phyloP scores from a whole-genome alignment of 2,329 filamentous ascomycete genomes.

The Trichoderma aggressivum region DNA sequence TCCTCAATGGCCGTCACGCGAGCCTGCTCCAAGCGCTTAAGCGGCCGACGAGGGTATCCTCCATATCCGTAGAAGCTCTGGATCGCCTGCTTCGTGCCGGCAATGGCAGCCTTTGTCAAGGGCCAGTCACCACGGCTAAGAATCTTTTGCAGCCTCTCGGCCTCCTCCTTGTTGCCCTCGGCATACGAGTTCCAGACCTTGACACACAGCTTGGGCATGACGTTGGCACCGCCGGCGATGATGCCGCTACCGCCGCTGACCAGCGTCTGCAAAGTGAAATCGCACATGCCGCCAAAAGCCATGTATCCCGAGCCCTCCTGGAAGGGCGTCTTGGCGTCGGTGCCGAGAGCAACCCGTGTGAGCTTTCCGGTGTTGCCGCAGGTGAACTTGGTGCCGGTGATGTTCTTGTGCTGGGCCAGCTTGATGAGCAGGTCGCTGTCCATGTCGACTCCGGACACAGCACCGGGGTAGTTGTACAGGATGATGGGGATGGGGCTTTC shows the following conservation, averaged over 20 bases:
- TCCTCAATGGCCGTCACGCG: slow-evolving; percentile 51
- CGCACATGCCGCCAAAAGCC: slow-evolving; percentile 83
- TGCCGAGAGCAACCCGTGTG: slow-evolving; percentile 72
- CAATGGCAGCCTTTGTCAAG: slow-evolving; percentile 76
- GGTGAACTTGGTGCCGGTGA: slow-evolving; percentile 87
- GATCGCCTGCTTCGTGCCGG: slow-evolving; percentile 81
- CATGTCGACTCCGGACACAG: slow-evolving; percentile 83
- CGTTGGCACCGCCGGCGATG: slow-evolving; percentile 81
- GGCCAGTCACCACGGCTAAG: slow-evolving; percentile 79
- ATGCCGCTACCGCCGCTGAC: slow-evolving; percentile 77
- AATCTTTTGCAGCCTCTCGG: slow-evolving; percentile 70
- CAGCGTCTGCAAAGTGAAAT: slow-evolving; percentile 81
- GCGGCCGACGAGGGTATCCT: slow-evolving; percentile 68
- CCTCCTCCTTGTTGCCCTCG: slow-evolving; percentile 71
- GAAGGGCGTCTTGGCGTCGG: slow-evolving; percentile 65
- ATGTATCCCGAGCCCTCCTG: slow-evolving; percentile 66
- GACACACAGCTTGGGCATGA: slow-evolving; percentile 78
- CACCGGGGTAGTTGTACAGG: slow-evolving; percentile 88
- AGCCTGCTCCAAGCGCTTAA: slow-evolving; percentile 62
- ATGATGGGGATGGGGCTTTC: slow-evolving; percentile 72
- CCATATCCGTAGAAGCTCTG: slow-evolving; percentile 81
- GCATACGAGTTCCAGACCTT: slow-evolving; percentile 74
- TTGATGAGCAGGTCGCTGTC: slow-evolving; percentile 82
- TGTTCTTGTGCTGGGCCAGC: slow-evolving; percentile 76
- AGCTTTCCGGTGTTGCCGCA: slow-evolving; percentile 89